Base-by-base conservation (phyloP, 225 moss, liverwort and hornwort genomes). In the Thuidium tamariscinum region DNA sequence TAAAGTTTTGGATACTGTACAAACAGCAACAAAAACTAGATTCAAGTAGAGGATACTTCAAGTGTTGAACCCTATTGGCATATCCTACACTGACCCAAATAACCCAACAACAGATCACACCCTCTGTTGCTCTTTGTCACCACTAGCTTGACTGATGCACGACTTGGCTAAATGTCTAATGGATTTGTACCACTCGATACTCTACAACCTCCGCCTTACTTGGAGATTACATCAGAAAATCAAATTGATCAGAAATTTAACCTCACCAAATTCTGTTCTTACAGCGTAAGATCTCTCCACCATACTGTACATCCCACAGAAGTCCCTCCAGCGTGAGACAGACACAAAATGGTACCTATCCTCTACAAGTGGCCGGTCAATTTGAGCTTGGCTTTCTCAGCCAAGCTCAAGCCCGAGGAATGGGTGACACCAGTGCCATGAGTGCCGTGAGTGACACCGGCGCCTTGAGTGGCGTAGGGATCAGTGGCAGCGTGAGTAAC, bases 301-400 rank as follows among this genome's bases (percentile, higher is more conserved):
- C 29, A 5, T 17, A 62, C 27, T 63, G 0, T 20, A 44, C 39
- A 74, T 51, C 30, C 63, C 51, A 16, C 59, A 74, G 26, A 48
- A 26, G 30, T 10, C 14, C n/a, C 34, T 59, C 52, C 18, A 21
- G 9, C 12, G 10, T 25, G 74, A 36, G 49, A 74, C 16, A 52
- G 51, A 51, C 73, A 44, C 25, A 46, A n/a, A n/a, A 30, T 4
- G 17, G 3, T 11, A 1, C 20, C 11, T 34, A 63, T 49, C 32
- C 65, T 85, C 76, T 85, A 85, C 77, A 91, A 84, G 26, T 91
- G 91, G 3, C 91, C 91, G 6, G 90, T 92, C 37, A 92, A 21
- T 84, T 92, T 92, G 4, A 90, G 84, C 81, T 92, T 92, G 0
- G 92, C 92, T 75, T 92, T 92, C 80, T 89, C 92, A 44, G 88